Percentiles rank a stretch among this genome's conserved stretches.
Conservation (phyloP, 345 rosid species). For the Salix udensis region DNA sequence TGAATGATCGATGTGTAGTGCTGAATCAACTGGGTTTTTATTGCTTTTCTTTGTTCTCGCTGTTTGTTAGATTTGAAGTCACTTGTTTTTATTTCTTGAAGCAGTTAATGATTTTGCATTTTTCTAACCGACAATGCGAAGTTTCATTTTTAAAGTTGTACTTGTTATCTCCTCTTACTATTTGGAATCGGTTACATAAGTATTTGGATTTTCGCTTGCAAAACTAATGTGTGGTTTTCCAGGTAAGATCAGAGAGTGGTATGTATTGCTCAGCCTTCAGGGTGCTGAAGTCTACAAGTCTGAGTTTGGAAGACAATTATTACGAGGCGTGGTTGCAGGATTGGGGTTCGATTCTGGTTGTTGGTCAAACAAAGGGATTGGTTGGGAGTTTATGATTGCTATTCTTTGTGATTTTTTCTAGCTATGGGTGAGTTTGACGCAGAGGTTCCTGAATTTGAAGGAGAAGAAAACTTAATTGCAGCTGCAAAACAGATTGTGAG, state of each 20-base stretch:
- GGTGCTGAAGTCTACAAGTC: neutral
- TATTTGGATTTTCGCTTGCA: neutral
- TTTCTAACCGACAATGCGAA: neutral
- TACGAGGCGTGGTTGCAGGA: neutral
- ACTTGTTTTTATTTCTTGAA: neutral
- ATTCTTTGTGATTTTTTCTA: constrained; percentile 12
- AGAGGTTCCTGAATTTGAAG: constrained; percentile 29
- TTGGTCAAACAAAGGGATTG: neutral
- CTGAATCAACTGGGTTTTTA: neutral
- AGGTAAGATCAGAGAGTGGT: neutral
- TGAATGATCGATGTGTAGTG: neutral
- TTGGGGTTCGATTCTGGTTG: constrained; percentile 1
- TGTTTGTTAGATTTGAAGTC: neutral
- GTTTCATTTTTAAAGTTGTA: neutral
- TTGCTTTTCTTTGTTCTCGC: neutral
- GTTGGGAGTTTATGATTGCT: constrained; percentile 1
- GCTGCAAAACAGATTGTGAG: constrained; percentile 54
- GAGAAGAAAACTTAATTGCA: constrained; percentile 60
- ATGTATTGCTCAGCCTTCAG: constrained; percentile 2
- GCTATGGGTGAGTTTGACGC: constrained; percentile 49
- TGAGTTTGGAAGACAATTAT: neutral
- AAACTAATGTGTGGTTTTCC: no score
- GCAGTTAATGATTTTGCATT: neutral
- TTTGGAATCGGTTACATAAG: neutral
- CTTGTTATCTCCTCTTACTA: neutral